Conservation (phyloP, 78 protist species). For the Cavenderia fasciculata region DNA sequence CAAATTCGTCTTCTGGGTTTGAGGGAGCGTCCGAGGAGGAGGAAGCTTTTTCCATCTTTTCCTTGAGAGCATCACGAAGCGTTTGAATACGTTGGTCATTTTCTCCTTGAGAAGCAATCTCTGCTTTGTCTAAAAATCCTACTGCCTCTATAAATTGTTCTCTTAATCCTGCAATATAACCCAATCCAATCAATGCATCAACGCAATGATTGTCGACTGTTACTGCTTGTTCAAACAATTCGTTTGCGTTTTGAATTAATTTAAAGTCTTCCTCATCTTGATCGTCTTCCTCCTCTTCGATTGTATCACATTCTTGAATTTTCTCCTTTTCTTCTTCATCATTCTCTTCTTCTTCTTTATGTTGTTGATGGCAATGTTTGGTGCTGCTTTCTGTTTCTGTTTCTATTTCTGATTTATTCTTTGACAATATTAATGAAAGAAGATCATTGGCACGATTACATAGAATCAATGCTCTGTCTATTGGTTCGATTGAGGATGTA, state of each 20-base stretch:
- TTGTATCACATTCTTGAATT: background rate
- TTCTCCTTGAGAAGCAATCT: background rate
- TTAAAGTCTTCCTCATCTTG: constrained; percentile 14
- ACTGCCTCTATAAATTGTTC: background rate
- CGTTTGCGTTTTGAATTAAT: background rate
- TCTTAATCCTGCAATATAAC: constrained; percentile 14
- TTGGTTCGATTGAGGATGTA: background rate
- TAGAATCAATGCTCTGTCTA: background rate
- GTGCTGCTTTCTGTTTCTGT: background rate
- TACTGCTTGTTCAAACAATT: constrained; percentile 11
- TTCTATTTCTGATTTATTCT: background rate
- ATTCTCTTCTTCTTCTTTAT: background rate
- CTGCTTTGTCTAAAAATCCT: constrained; percentile 11
- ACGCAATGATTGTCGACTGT: constrained; percentile 2
- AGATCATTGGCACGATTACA: background rate
- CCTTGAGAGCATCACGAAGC: background rate
- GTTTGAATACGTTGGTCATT: constrained; percentile 26
- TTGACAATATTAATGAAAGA: background rate
- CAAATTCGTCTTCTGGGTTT: constrained; percentile 13
- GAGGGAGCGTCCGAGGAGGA: background rate
- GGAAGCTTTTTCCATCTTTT: background rate
- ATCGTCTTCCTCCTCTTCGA: background rate
- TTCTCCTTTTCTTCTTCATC: background rate
- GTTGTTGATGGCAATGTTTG: background rate
- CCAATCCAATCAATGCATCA: constrained; percentile 29